Evolutionary conservation across 139 green algal genomes (phyloP).

Genomic region (Closterium sp.): DNA sequence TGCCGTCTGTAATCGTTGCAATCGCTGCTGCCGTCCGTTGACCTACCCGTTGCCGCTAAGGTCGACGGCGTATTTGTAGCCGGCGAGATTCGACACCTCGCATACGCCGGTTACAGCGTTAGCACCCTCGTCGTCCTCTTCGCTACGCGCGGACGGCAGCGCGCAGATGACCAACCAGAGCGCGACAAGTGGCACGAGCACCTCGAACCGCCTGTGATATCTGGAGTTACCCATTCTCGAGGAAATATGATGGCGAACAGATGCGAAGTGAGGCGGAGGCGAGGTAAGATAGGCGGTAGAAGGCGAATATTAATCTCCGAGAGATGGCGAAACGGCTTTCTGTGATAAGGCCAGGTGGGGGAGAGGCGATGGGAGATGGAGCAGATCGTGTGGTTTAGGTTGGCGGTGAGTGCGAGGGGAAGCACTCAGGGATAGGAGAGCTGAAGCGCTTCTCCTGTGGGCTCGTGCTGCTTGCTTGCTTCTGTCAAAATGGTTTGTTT

Average conservation of each 20-base stretch:
- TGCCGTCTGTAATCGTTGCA: too few species aligned
- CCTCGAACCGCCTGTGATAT: background rate
- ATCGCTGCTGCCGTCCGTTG: background rate
- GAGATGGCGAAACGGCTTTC: too few species aligned
- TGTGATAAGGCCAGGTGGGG: background rate
- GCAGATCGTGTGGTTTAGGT: background rate
- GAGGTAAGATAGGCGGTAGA: background rate
- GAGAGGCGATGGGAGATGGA: background rate
- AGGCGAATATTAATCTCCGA: background rate
- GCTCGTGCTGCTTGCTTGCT: background rate
- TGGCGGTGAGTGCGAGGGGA: background rate
- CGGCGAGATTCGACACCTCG: background rate
- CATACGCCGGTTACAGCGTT: background rate
- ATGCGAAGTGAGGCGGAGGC: background rate
- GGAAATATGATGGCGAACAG: too few species aligned
- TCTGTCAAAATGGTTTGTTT: background rate
- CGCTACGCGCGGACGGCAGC: background rate
- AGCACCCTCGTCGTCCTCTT: background rate
- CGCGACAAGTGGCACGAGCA: background rate
- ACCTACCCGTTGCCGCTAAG: background rate
- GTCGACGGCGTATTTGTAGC: background rate
- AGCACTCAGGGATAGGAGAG: background rate
- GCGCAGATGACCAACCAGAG: background rate
- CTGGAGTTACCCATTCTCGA: background rate
- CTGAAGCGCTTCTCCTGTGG: background rate